Evolutionary conservation across 2,329 filamentous ascomycete genomes (phyloP).

Genomic region (Amauroascus niger): DNA sequence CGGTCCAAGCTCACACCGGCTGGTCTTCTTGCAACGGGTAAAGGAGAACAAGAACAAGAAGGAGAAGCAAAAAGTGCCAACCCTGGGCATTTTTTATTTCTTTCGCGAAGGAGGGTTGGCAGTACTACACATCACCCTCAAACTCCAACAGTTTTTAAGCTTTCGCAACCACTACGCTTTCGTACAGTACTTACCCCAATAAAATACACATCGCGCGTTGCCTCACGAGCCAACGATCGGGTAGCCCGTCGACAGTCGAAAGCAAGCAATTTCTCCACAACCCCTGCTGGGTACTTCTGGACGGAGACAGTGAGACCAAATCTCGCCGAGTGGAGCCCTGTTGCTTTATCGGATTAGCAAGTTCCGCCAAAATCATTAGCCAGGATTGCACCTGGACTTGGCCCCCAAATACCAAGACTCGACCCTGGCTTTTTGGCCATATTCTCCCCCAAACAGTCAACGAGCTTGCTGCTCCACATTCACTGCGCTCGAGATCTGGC

Average conservation of each 20-base stretch:
- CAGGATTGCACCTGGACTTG: constrained; percentile 7
- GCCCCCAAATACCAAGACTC: constrained; percentile 11
- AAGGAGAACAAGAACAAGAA: background rate
- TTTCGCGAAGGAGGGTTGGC: background rate
- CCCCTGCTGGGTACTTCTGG: background rate
- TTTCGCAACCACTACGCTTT: background rate
- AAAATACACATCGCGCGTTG: background rate
- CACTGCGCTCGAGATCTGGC: constrained; percentile 11
- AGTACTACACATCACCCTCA: background rate
- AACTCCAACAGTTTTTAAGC: background rate
- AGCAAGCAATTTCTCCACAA: constrained; percentile 7
- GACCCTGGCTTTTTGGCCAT: constrained; percentile 9
- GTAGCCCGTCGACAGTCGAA: constrained; percentile 1
- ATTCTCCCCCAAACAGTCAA: constrained; percentile 2
- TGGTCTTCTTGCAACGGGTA: background rate
- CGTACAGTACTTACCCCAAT: background rate
- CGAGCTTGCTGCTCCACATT: constrained; percentile 7
- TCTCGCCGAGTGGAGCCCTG: constrained; percentile 5
- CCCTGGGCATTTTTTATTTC: background rate
- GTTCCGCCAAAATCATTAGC: constrained; percentile 1
- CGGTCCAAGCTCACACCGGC: constrained; percentile 8
- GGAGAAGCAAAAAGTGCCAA: background rate
- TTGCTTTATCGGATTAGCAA: constrained; percentile 8
- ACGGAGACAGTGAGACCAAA: constrained; percentile 7
- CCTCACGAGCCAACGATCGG: constrained; percentile 7